Base-by-base conservation (phyloP, 768 basidiomycete species). In the Multifurca ochricompacta region DNA sequence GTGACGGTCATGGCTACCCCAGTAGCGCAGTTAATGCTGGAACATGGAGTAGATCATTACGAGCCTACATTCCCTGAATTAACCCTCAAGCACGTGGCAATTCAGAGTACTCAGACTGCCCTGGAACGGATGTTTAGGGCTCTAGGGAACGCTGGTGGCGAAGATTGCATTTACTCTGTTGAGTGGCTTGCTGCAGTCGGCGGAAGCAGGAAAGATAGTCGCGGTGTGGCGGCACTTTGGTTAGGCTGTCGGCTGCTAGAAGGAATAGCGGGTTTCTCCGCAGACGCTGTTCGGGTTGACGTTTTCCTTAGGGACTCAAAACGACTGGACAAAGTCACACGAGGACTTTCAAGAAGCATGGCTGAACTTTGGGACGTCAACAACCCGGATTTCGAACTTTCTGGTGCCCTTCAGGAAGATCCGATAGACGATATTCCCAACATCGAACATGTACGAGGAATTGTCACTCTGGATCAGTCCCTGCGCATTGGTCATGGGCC, bases 151-250 rank as follows among this genome's bases (percentile, higher is more conserved):
- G 85, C 83, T 10, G 81, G 77, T 2, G 85, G 84, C 1, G 83
- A 88, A 50, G 71, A 75, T 14, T 81, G 81, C 47, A 70, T 93
- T 25, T 88, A 81, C 57, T 74, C 91, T 7, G 81, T 92, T 4
- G 88, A 93, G 61, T 94, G 95, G 82, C 83, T 95, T 58, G 68
- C 81, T 11, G 76, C 75, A 42, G 72, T 81, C 11, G 77, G 77
- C 4, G 69, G 73, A 40, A 68, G 68, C 31, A 74, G 78, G 21
- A 70, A 67, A 16, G 74, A 72, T 9, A 67, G 62, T 9, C 70
- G 71, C 23, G 77, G 81, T 16, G 79, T 82, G 1, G 76, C 86
- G 0, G 91, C 91, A 3, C 71, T 94, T 21, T 97, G 92, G 92
- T 87, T 89, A 59, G 85, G 87, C 2, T 78, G 79, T 55, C 77